Conservation (phyloP, 176 grass and related monocot genomes). For the Miscanthus lutarioriparius region DNA sequence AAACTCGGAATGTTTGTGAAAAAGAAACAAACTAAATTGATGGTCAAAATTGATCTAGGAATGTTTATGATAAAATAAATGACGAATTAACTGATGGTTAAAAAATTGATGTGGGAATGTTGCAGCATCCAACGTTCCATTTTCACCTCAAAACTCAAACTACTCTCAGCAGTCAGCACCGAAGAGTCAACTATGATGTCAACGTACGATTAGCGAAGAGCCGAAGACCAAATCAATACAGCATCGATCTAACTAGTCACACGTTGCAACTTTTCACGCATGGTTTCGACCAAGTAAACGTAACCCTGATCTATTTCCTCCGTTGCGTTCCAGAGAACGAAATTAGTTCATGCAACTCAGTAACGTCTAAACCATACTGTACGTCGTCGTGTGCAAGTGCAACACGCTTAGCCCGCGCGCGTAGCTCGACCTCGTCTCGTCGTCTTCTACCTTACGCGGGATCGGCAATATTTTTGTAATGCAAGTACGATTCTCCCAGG, state of each 20-base stretch:
- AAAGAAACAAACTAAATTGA: not conserved
- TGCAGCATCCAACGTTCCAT: too few species aligned
- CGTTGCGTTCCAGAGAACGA: not conserved
- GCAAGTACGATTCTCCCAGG: not conserved
- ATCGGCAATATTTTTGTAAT: not conserved
- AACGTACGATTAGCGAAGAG: not conserved
- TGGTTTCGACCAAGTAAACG: not conserved
- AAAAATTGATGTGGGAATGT: not conserved
- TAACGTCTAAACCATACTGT: not conserved
- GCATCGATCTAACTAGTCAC: not conserved
- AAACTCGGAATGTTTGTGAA: too few species aligned
- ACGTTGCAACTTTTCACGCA: not conserved
- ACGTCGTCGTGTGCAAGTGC: not conserved
- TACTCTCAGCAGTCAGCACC: not conserved
- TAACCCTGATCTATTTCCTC: not conserved
- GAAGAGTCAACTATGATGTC: not conserved
- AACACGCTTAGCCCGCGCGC: not conserved
- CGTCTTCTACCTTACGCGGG: conserved; percentile 8
- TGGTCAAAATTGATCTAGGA: too few species aligned
- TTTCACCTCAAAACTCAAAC: not conserved
- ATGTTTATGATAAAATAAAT: too few species aligned
- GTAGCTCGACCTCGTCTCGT: not conserved
- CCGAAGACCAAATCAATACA: not conserved
- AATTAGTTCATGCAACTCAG: too few species aligned
- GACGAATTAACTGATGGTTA: too few species aligned